Percentiles rank a stretch among this genome's conserved stretches.
phyloP scores from a whole-genome alignment of 108 stramenopile genomes.

The Skeletonema tropicum region DNA sequence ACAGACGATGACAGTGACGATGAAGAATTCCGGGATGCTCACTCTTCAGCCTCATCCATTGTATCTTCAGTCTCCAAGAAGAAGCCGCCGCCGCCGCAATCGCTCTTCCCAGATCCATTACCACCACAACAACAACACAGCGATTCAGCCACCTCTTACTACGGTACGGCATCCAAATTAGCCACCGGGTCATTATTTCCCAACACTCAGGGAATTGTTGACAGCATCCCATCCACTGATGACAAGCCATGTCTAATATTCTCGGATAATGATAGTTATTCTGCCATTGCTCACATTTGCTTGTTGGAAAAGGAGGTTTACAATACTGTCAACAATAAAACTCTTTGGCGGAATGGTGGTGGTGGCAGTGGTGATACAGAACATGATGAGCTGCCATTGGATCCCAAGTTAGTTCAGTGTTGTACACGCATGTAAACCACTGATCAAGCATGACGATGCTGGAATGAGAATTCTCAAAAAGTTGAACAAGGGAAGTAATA shows the following conservation, averaged over 20 bases:
- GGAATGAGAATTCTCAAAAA: slow-evolving; percentile 40
- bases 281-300: slow-evolving; percentile 32
- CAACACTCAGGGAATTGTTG: slow-evolving; percentile 34
- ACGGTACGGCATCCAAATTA: slow-evolving; percentile 37
- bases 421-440: slow-evolving; percentile 37
- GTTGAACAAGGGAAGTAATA: slow-evolving; percentile 1
- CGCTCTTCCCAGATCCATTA: background rate
- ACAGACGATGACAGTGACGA: slow-evolving; percentile 8
- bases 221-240: slow-evolving; percentile 17
- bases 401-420: slow-evolving; percentile 29
- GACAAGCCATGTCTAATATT: slow-evolving; percentile 36
- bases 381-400: background rate
- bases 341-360: background rate
- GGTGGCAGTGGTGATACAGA: too few relatives aligned
- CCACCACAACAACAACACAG: background rate
- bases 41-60: slow-evolving; percentile 6
- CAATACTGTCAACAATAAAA: background rate
- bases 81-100: background rate
- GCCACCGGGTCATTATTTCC: slow-evolving; percentile 41
- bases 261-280: slow-evolving; percentile 24
- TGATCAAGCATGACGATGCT: slow-evolving; percentile 26
- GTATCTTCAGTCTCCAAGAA: background rate
- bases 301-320: slow-evolving; percentile 35
- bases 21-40: slow-evolving; percentile 27
- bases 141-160: slow-evolving; percentile 20